phyloP scores from a whole-genome alignment of 2,329 filamentous ascomycete species.

The Thermomyces lanuginosus region DNA sequence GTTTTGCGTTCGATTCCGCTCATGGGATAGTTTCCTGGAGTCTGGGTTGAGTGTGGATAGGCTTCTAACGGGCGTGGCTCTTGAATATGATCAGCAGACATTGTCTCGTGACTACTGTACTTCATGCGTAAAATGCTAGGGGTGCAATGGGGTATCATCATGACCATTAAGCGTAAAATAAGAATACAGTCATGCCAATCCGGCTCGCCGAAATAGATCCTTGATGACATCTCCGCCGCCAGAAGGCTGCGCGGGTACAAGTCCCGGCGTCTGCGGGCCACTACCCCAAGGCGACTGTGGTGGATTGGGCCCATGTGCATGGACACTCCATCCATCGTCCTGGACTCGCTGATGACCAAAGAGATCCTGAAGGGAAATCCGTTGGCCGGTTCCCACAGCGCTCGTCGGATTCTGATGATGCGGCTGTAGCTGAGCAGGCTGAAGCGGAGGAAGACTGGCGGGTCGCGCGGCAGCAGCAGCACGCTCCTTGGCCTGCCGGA shows the following conservation, averaged over 20 bases:
- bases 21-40: no score
- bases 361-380: slow-evolving; percentile 36
- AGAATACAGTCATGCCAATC: slow-evolving; percentile 17
- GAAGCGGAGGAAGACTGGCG: slow-evolving; percentile 17
- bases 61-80: no score
- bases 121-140: no score
- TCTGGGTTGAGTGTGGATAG: no score
- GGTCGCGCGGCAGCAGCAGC: slow-evolving; percentile 21
- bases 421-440: slow-evolving; percentile 15
- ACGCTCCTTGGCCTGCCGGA: slow-evolving; percentile 28
- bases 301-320: slow-evolving; percentile 25
- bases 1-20: no score
- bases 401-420: slow-evolving; percentile 24
- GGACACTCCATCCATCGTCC: slow-evolving; percentile 36
- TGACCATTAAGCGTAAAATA: no score
- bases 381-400: slow-evolving; percentile 36
- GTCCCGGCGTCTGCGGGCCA: slow-evolving; percentile 8
- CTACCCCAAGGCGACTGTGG: slow-evolving; percentile 7
- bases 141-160: no score
- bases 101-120: no score
- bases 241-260: slow-evolving; percentile 8
- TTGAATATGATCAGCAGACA: no score
- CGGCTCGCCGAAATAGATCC: slow-evolving; percentile 29
- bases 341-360: slow-evolving; percentile 39
- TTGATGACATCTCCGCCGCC: slow-evolving; percentile 20